Evolutionary conservation across 257 asterid genomes (phyloP).

Genomic region (Gardenia jasminoides): DNA sequence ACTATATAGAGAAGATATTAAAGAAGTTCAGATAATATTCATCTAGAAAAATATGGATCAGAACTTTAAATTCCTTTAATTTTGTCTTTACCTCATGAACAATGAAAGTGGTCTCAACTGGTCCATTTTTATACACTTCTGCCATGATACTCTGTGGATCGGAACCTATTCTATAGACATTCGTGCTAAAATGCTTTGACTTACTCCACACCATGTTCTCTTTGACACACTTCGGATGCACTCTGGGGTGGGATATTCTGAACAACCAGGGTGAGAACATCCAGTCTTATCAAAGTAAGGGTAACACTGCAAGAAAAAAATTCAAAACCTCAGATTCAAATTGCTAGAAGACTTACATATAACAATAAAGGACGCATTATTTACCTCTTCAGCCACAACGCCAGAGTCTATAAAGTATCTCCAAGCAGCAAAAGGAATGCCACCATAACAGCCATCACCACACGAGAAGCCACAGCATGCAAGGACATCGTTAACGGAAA

Average conservation of each 20-base stretch:
- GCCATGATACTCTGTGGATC: slow-evolving; percentile 88
- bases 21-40: not conserved
- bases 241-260: slow-evolving; percentile 81
- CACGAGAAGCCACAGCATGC: slow-evolving; percentile 92
- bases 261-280: slow-evolving; percentile 98
- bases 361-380: not conserved
- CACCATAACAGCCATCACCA: slow-evolving; percentile 98
- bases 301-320: slow-evolving; percentile 66
- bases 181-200: slow-evolving; percentile 70
- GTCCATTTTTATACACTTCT: slow-evolving; percentile 77
- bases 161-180: slow-evolving; percentile 53
- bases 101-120: slow-evolving; percentile 89
- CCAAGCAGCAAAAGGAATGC: slow-evolving; percentile 87
- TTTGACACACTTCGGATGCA: slow-evolving; percentile 65
- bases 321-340: not conserved
- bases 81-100: slow-evolving; percentile 74
- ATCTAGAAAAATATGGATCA: not conserved
- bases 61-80: not conserved
- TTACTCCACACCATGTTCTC: slow-evolving; percentile 63
- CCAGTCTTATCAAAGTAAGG: slow-evolving; percentile 89
- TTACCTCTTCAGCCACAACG: slow-evolving; percentile 93
- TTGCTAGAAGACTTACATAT: slow-evolving; percentile 2
- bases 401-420: slow-evolving; percentile 69
- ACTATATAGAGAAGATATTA: not conserved
- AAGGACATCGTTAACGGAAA: slow-evolving; percentile 89